These are phyloP conservation scores for Xylariaceae sp. DNA, from an alignment of 2,329 filamentous ascomycete genomes.

Conservation along the genomic window DNA sequence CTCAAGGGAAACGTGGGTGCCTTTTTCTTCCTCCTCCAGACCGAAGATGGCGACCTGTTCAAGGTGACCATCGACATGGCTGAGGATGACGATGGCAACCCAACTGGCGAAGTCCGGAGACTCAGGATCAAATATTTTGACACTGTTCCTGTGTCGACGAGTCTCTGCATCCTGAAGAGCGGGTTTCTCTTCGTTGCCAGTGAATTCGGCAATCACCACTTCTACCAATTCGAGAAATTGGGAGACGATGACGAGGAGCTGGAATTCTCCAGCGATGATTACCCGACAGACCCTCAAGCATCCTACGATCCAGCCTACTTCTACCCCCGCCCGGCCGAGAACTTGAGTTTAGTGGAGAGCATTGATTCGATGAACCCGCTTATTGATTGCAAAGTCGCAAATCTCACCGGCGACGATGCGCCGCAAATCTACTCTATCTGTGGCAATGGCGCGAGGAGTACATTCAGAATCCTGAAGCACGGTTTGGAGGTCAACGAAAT, in stretches of 20 bases:
- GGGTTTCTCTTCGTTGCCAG: slow-evolving; percentile 90
- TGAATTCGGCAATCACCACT: slow-evolving; percentile 86
- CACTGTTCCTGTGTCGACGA: slow-evolving; percentile 82
- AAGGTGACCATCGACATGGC: slow-evolving; percentile 91
- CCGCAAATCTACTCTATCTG: slow-evolving; percentile 94
- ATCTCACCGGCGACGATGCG: slow-evolving; percentile 84
- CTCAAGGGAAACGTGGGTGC: slow-evolving; percentile 73
- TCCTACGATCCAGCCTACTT: slow-evolving; percentile 78
- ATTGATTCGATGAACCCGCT: slow-evolving; percentile 87
- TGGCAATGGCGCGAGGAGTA: slow-evolving; percentile 80
- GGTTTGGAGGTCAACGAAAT: slow-evolving; percentile 90
- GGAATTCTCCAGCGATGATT: slow-evolving; percentile 78
- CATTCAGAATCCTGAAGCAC: slow-evolving; percentile 87
- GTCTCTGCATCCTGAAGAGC: slow-evolving; percentile 86
- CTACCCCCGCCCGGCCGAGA: slow-evolving; percentile 68
- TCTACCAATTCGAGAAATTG: slow-evolving; percentile 96
- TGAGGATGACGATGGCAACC: slow-evolving; percentile 68
- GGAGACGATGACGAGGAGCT: slow-evolving; percentile 90
- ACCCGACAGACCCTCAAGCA: slow-evolving; percentile 65
- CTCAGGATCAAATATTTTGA: slow-evolving; percentile 98
- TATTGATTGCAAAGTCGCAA: slow-evolving; percentile 84
- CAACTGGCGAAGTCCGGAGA: slow-evolving; percentile 71
- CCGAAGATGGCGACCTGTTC: slow-evolving; percentile 96
- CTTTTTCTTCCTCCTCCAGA: slow-evolving; percentile 95
- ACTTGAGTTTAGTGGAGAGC: slow-evolving; percentile 76